Conservation (phyloP, 805 yeast genomes). For the Sugiyamaella mastotermitis region DNA sequence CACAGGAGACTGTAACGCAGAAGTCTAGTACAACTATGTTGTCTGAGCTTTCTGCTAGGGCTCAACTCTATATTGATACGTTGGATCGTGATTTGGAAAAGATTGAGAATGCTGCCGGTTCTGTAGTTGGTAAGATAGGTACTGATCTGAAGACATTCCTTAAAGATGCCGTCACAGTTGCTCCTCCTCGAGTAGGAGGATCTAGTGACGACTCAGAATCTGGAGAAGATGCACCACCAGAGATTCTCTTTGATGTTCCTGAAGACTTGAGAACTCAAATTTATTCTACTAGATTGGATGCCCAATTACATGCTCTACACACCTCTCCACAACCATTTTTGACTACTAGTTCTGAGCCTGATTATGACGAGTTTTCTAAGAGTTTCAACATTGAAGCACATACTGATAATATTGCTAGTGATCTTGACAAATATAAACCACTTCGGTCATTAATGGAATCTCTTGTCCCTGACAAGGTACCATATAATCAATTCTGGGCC, state of each 20-base stretch:
- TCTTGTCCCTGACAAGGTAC: conserved; percentile 59
- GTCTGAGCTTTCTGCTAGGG: conserved; percentile 32
- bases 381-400: conserved; percentile 41
- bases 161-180: conserved; percentile 33
- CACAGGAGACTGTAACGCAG: conserved; percentile 11
- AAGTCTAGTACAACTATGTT: conserved; percentile 21
- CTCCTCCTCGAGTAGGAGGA: conserved; percentile 16
- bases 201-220: conserved; percentile 16
- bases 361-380: conserved; percentile 32
- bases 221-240: conserved; percentile 33
- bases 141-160: conserved; percentile 39
- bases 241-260: conserved; percentile 40
- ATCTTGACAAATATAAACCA: conserved; percentile 44
- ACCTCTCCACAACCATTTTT: conserved; percentile 43
- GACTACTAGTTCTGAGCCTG: conserved; percentile 28
- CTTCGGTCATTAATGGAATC: conserved; percentile 50
- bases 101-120: conserved; percentile 64
- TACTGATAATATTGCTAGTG: conserved; percentile 44
- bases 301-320: conserved; percentile 52
- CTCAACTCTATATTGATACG: conserved; percentile 61
- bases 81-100: conserved; percentile 69
- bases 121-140: conserved; percentile 53
- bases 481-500: conserved; percentile 67
- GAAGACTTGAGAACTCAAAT: conserved; percentile 33
- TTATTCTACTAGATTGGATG: conserved; percentile 52